These are phyloP conservation scores for Auriscalpium microsporum DNA, from an alignment of 768 basidiomycete species.

Conservation along the genomic window DNA sequence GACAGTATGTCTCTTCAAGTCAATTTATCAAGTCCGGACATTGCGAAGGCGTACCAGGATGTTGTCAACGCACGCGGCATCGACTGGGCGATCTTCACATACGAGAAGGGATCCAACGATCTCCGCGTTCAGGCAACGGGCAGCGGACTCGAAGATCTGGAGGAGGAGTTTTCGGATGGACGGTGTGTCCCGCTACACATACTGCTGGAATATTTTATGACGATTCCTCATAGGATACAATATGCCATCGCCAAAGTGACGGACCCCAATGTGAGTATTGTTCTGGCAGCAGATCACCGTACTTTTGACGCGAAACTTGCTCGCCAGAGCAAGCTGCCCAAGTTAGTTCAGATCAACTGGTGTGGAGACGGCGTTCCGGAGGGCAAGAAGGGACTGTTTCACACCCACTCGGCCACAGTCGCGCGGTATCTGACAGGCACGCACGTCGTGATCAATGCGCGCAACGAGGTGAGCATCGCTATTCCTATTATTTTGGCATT, in stretches of 20 bases:
- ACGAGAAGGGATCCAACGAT: slow-evolving; percentile 76
- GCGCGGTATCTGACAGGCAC: slow-evolving; percentile 72
- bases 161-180: slow-evolving; percentile 94
- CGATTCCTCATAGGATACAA: slow-evolving; percentile 58
- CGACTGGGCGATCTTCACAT: slow-evolving; percentile 76
- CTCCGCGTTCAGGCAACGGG: slow-evolving; percentile 82
- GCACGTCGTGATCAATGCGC: slow-evolving; percentile 79
- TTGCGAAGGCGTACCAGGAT: slow-evolving; percentile 66
- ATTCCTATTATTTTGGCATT: background rate
- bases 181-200: slow-evolving; percentile 39
- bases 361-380: slow-evolving; percentile 96
- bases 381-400: slow-evolving; percentile 86
- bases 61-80: slow-evolving; percentile 58
- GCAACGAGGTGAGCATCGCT: slow-evolving; percentile 60
- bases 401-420: slow-evolving; percentile 77
- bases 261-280: slow-evolving; percentile 61
- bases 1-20: slow-evolving; percentile 65
- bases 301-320: background rate
- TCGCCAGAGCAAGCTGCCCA: slow-evolving; percentile 66
- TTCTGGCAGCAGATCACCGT: background rate
- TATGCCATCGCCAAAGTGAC: slow-evolving; percentile 84
- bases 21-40: slow-evolving; percentile 67
- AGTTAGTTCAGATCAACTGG: slow-evolving; percentile 96
- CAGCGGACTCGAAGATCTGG: slow-evolving; percentile 77
- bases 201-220: slow-evolving; percentile 8